Percentiles rank a stretch among this genome's conserved stretches.
Conservation (phyloP, 2,329 filamentous ascomycete species). For the Cladosporium cucumerinum region DNA sequence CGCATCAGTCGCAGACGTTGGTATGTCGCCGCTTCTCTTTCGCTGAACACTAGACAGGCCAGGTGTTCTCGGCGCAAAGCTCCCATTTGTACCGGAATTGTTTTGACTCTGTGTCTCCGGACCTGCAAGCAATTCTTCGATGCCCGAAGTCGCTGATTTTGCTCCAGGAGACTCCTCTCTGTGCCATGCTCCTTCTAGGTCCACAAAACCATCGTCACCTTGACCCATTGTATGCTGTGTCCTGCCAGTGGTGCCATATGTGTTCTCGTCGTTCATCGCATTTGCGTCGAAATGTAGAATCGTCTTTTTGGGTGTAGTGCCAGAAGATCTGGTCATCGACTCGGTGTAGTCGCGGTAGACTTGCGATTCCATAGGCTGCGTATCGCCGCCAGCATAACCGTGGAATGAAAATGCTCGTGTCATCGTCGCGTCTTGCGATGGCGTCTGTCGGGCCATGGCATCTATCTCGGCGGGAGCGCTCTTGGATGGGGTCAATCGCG, state of each 20-base stretch:
- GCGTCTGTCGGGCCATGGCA: constrained; percentile 21
- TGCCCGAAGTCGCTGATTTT: constrained; percentile 22
- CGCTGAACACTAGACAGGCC: constrained; percentile 40
- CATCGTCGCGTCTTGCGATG: constrained; percentile 22
- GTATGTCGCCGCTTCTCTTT: constrained; percentile 38
- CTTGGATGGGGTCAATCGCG: constrained; percentile 23
- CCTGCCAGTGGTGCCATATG: constrained; percentile 13
- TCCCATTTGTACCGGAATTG: constrained; percentile 3
- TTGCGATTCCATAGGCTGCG: constrained; percentile 47
- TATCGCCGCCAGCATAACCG: constrained; percentile 42
- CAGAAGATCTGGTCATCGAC: constrained; percentile 26
- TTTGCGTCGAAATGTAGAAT: constrained; percentile 16
- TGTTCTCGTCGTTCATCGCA: constrained; percentile 15
- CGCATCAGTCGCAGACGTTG: constrained; percentile 41
- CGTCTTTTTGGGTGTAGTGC: constrained; percentile 22
- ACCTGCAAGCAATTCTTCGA: constrained; percentile 27
- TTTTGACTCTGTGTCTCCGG: constrained; percentile 27
- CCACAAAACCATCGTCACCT: constrained; percentile 33
- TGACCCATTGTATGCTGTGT: constrained; percentile 23
- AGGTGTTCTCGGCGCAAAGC: constrained; percentile 40
- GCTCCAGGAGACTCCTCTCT: constrained; percentile 17
- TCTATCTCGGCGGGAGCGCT: constrained; percentile 24
- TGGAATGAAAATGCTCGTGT: constrained; percentile 35
- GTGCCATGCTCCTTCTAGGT: constrained; percentile 30
- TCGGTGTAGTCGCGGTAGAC: constrained; percentile 43